Evolutionary conservation across 352 stramenopile genomes (phyloP).

Genomic region (Phytopythium kandeliae): DNA sequence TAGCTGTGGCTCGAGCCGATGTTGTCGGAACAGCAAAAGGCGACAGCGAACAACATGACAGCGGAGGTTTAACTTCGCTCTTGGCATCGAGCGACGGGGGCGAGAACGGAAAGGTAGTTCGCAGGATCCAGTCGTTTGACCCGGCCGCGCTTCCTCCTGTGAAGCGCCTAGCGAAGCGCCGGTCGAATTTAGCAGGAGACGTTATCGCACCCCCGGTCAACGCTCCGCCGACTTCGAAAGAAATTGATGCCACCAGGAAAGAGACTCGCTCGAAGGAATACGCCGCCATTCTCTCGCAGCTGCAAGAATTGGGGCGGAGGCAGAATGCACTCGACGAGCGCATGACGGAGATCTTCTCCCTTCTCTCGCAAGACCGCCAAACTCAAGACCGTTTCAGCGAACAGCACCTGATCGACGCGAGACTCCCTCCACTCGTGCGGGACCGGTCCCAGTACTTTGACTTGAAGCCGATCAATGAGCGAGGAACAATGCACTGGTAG

Average conservation of each 20-base stretch:
- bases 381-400: conserved; percentile 22
- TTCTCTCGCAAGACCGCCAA: background rate
- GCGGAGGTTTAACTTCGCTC: too few relatives aligned
- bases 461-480: background rate
- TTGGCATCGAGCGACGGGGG: background rate
- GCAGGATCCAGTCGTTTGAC: conserved; percentile 1
- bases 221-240: background rate
- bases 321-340: conserved; percentile 28
- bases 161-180: background rate
- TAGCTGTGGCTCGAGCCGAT: background rate
- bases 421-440: conserved; percentile 16
- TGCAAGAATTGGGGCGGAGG: conserved; percentile 23
- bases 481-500: background rate
- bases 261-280: background rate
- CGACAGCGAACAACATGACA: too few relatives aligned
- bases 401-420: conserved; percentile 18
- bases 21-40: background rate
- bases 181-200: background rate
- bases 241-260: too few relatives aligned
- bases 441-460: conserved; percentile 17
- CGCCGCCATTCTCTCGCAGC: conserved; percentile 11
- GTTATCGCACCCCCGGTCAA: background rate
- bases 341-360: conserved; percentile 18
- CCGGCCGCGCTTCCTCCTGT: background rate
- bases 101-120: background rate